Evolutionary conservation across 805 yeast species (phyloP), one percentile per base, ranked within the genome.

Genomic region (Lipomyces orientalis): DNA sequence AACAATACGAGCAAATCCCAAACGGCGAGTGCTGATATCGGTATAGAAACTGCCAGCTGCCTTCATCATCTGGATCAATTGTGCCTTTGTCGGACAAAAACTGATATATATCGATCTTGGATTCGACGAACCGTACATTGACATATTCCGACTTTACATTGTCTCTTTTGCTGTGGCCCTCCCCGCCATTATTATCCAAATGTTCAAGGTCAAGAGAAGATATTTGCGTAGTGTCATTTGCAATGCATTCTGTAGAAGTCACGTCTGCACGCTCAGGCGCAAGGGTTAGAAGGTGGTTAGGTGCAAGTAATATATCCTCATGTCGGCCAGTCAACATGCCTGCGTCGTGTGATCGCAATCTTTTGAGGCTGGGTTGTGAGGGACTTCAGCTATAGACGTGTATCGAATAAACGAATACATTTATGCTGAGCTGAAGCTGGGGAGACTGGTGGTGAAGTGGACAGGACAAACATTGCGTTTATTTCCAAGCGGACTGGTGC

Each of bases 1-100:
- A 22, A 46, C 69, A 66, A 37, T 66, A 66, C 29, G 49, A 31
- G 52, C 69, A 66, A 10, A 19, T 19, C 29, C 64, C 63, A 43
- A 37, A 31, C 5, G 54, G 54, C 16, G 63, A 46, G 33, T 66
- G 69, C 57, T 62, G 66, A 35, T 60, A 35, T 22, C 55, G 51
- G 19, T 55, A 46, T 1, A 66, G 58, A 54, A 43, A 66, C 19
- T 46, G 54, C 67, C 69, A 63, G 25, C 35, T 54, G 22, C 25
- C 49, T 16, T 55, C 34, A 37, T 60, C 55, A 12, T 51, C 46
- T 7, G 63, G 63, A 29, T 60, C 46, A 46, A 54, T 51, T 8
- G 14, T 16, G n/a, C 43, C 29, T 29, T 58, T 43, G 8, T 58
- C 55, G 9, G 54, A 19, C 31, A 58, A 12, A 49, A 51, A 60